Percentiles rank a stretch among this genome's conserved stretches.
Evolutionary conservation across 2,329 filamentous ascomycete genomes (phyloP).

Genomic region (Fusarium setosum): DNA sequence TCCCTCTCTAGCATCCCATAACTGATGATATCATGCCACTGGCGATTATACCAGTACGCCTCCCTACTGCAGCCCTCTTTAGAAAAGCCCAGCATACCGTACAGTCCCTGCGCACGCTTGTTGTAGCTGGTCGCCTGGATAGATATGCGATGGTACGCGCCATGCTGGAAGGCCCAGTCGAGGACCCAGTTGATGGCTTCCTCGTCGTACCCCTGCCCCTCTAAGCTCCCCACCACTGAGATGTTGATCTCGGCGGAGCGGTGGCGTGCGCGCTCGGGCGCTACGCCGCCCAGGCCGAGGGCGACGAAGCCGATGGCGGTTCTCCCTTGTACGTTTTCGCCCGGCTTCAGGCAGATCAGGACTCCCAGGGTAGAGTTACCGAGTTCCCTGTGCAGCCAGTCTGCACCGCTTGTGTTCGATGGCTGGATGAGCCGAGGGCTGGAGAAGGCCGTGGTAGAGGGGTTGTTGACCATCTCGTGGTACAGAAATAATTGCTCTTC

Average conservation of each 20-base stretch:
- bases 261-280: slow-evolving; percentile 12
- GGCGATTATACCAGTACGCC: slow-evolving; percentile 55
- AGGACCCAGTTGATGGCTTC: slow-evolving; percentile 60
- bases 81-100: slow-evolving; percentile 57
- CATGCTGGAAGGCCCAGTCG: slow-evolving; percentile 57
- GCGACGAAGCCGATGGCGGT: slow-evolving; percentile 27
- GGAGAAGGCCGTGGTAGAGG: too few species aligned
- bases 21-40: slow-evolving; percentile 51
- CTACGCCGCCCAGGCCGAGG: slow-evolving; percentile 22
- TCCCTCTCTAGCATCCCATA: slow-evolving; percentile 54
- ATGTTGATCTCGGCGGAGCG: slow-evolving; percentile 47
- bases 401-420: too few species aligned
- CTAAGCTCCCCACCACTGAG: slow-evolving; percentile 47
- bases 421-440: too few species aligned
- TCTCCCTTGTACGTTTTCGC: too few species aligned
- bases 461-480: too few species aligned
- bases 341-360: too few species aligned
- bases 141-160: slow-evolving; percentile 55
- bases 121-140: slow-evolving; percentile 57
- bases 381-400: too few species aligned
- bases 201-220: slow-evolving; percentile 56
- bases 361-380: too few species aligned
- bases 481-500: too few species aligned
- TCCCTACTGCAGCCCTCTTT: slow-evolving; percentile 56
- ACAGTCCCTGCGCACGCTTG: slow-evolving; percentile 53